phyloP scores from a whole-genome alignment of 2,329 filamentous ascomycete genomes.

The Pyrenochaeta sp. region DNA sequence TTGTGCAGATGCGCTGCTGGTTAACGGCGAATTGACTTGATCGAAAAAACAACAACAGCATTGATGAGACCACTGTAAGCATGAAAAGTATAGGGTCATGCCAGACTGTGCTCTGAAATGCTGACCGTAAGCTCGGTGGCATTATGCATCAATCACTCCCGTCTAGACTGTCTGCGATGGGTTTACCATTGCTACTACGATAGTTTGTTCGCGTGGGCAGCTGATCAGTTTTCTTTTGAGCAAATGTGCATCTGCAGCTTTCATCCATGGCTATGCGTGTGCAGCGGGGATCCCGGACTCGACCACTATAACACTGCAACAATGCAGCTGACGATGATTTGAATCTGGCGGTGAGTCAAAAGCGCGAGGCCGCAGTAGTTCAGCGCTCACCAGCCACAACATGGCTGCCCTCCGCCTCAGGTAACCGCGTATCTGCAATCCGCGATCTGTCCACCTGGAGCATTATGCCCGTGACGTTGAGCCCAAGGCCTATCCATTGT shows the following conservation, averaged over 20 bases:
- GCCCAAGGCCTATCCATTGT: slow-evolving; percentile 3
- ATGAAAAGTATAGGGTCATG: too few relatives aligned
- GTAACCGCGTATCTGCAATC: slow-evolving; percentile 7
- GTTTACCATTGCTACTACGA: neutral
- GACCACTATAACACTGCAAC: neutral
- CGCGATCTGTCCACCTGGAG: slow-evolving; percentile 7
- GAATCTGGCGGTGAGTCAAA: slow-evolving; percentile 15
- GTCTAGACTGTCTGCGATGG: slow-evolving; percentile 5
- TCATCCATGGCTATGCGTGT: neutral
- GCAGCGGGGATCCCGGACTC: neutral
- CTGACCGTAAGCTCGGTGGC: slow-evolving; percentile 1
- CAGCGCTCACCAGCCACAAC: slow-evolving; percentile 17
- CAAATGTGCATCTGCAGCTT: slow-evolving; percentile 2
- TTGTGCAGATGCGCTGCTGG: too few relatives aligned
- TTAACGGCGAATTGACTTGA: too few relatives aligned
- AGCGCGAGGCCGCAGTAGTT: slow-evolving; percentile 10
- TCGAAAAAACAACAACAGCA: too few relatives aligned
- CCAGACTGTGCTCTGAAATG: neutral
- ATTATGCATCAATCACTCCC: slow-evolving; percentile 6
- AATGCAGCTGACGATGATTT: slow-evolving; percentile 2
- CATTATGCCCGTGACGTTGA: neutral
- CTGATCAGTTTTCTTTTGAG: slow-evolving; percentile 4
- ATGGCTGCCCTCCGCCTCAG: neutral
- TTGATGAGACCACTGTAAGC: neutral
- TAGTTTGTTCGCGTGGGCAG: neutral